Evolutionary conservation across 257 asterid species (phyloP), one percentile per base, ranked within the genome.

Genomic region (Verbascum thapsus): DNA sequence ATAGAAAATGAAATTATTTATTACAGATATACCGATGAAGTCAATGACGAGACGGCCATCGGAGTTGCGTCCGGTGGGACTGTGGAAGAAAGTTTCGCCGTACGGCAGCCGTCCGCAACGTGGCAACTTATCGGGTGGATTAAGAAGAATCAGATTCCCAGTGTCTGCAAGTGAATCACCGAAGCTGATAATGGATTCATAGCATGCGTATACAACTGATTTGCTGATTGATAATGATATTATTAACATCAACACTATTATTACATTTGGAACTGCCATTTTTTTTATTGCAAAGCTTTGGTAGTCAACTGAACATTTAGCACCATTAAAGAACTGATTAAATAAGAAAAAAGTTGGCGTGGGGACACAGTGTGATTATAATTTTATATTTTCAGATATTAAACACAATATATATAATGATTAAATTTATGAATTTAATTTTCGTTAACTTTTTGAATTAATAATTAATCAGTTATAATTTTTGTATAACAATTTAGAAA

Each of bases 141-240:
- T 10, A 60, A 79, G 76, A 10, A 40, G 23, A 42, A 74, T 55
- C 16, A 9, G 34, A 45, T 85, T 83, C 8, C 90, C 90, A 35
- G 95, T 79, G 44, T 86, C 90, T 0, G 85, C 79, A 0, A 76
- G 76, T 0, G 94, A 85, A 58, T 85, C 90, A 5, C 88, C 94
- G 57, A 85, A 80, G 58, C 88, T 77, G n/a, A 85, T 49, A 0
- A 85, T 86, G 30, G 90, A 75, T 4, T 71, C 53, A 55, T 7
- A 84, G 71, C 87, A 72, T 12, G 64, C 57, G 8, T 50, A 17
- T 7, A n/a, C n/a, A n/a, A 49, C 35, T 13, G 69, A 53, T 15
- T 53, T 8, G 48, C 35, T 47, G 47, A 12, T 55, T 32, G 63
- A 53, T 23, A 58, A 39, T 22, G 35, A 10, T 26, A 48, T 5